Conservation (phyloP, 2,329 filamentous ascomycete species). For the Cephalotrichum gorgonifer region DNA sequence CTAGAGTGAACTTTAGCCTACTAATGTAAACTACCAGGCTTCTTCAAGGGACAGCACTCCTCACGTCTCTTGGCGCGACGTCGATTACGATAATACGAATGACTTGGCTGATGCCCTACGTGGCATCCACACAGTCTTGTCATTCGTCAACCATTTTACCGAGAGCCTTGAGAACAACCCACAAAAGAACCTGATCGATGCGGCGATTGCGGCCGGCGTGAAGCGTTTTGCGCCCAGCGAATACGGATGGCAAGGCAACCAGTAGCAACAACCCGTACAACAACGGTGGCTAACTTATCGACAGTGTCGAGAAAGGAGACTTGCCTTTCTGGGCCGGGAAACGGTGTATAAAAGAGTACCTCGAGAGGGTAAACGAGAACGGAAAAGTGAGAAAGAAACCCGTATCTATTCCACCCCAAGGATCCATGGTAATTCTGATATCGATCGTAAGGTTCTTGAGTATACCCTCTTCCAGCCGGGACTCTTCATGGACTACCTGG, state of each 20-base stretch:
- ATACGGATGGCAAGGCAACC: constrained; percentile 34
- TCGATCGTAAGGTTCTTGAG: constrained; percentile 36
- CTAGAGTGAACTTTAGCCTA: background rate
- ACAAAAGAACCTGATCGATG: constrained; percentile 48
- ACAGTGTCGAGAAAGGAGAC: background rate
- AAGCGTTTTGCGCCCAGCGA: constrained; percentile 53
- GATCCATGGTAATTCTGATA: no score
- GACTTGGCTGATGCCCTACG: constrained; percentile 15
- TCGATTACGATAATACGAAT: constrained; percentile 5
- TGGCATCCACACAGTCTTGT: constrained; percentile 42
- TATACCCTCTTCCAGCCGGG: constrained; percentile 47
- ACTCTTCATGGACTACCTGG: constrained; percentile 44
- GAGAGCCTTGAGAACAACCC: constrained; percentile 23
- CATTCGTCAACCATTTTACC: constrained; percentile 30
- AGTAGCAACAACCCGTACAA: no score
- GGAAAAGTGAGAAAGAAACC: constrained; percentile 27
- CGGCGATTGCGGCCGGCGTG: constrained; percentile 46
- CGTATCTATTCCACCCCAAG: no score
- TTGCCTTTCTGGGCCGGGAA: constrained; percentile 43
- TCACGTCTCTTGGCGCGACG: background rate
- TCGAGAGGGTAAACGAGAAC: constrained; percentile 37
- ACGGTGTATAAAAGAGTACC: constrained; percentile 34
- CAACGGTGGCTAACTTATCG: no score
- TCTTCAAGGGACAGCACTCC: background rate
- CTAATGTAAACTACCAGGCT: background rate